phyloP scores from a whole-genome alignment of 257 asterid species.

The Solanum phureja region DNA sequence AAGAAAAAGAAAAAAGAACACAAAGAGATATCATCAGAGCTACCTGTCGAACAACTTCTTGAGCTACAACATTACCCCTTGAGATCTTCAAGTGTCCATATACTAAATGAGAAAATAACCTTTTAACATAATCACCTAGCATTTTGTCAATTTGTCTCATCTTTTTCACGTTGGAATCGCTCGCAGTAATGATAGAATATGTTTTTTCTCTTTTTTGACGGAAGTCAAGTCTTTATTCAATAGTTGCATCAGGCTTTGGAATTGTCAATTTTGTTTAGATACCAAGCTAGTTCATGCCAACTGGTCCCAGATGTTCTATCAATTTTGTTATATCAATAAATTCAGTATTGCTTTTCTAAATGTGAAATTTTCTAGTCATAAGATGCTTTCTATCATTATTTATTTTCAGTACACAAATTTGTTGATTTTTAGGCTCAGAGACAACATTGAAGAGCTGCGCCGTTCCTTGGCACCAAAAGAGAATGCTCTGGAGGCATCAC shows the following conservation, averaged over 20 bases:
- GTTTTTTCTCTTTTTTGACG: background rate
- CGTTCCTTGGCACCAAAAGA: conserved; percentile 77
- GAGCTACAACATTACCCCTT: background rate
- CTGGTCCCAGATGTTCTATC: background rate
- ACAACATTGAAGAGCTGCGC: conserved; percentile 79
- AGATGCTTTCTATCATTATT: background rate
- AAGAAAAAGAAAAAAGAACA: background rate
- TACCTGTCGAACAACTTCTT: background rate
- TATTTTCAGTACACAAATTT: conserved; percentile 7
- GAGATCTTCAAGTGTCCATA: background rate
- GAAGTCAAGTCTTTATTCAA: background rate
- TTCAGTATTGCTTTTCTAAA: background rate
- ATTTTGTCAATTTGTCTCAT: background rate
- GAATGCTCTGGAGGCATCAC: conserved; percentile 71
- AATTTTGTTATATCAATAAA: background rate
- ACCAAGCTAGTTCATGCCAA: background rate
- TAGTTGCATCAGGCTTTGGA: background rate
- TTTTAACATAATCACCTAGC: background rate
- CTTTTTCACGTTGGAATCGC: background rate
- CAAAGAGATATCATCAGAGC: background rate
- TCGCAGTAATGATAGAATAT: background rate
- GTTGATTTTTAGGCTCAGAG: conserved; percentile 61
- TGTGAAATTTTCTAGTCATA: background rate
- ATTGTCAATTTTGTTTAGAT: background rate
- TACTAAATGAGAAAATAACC: background rate